These are phyloP conservation scores for Eucalyptus pumila DNA, from an alignment of 345 rosid species.

Conservation along the genomic window DNA sequence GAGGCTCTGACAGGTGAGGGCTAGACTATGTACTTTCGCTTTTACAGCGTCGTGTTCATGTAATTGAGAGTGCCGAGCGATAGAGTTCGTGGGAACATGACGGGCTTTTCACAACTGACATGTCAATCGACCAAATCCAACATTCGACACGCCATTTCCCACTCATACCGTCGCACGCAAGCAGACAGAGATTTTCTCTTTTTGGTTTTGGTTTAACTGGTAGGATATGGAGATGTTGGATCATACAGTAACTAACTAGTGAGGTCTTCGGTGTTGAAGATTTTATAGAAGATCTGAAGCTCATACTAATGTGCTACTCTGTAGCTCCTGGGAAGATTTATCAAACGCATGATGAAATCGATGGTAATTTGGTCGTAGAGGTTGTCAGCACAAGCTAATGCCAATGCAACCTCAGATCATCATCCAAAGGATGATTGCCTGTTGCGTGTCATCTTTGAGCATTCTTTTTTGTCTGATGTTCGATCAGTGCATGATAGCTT, in stretches of 20 bases:
- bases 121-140: neutral
- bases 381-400: neutral
- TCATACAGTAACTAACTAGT: neutral
- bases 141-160: neutral
- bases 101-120: neutral
- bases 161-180: neutral
- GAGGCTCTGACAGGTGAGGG: slow-evolving; percentile 64
- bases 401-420: neutral
- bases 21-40: neutral
- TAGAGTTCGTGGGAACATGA: neutral
- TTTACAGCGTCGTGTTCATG: neutral
- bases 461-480: neutral
- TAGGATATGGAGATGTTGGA: neutral
- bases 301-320: neutral
- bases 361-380: neutral
- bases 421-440: neutral
- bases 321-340: neutral
- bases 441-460: neutral
- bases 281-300: neutral
- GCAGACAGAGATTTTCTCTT: neutral
- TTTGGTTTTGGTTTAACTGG: neutral
- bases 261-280: neutral
- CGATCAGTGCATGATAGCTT: neutral
- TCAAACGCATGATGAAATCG: neutral
- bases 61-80: neutral